Conservation (phyloP, 768 basidiomycete genomes). For the Suillus alpinus region DNA sequence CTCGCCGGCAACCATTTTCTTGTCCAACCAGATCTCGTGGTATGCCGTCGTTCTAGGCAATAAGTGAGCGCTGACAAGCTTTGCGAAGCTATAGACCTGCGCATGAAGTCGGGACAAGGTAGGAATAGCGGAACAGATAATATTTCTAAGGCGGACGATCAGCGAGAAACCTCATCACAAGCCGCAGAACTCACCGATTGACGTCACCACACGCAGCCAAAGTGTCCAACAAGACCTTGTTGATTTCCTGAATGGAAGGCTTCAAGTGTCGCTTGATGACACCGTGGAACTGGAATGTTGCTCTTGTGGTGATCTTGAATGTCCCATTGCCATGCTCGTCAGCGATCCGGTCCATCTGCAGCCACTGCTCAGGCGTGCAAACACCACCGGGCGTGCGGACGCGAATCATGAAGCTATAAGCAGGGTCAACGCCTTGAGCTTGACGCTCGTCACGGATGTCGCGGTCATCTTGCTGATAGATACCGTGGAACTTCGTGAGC, state of each 20-base stretch:
- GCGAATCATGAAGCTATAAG: constrained; percentile 98
- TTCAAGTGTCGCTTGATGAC: constrained; percentile 97
- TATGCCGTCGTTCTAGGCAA: constrained; percentile 91
- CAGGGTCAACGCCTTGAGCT: constrained; percentile 89
- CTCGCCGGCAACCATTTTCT: constrained; percentile 92
- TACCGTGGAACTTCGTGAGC: constrained; percentile 97
- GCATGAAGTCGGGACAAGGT: constrained; percentile 82
- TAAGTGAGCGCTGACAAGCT: constrained; percentile 78
- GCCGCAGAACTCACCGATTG: constrained; percentile 58
- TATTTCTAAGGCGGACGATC: constrained; percentile 54
- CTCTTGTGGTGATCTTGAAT: constrained; percentile 95
- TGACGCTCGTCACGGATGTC: constrained; percentile 97
- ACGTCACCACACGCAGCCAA: constrained; percentile 99
- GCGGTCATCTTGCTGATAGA: constrained; percentile 96
- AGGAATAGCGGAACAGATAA: constrained; percentile 89
- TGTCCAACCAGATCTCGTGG: constrained; percentile 99
- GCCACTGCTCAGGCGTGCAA: constrained; percentile 89
- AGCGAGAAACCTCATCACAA: constrained; percentile 2
- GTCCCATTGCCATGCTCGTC: constrained; percentile 93
- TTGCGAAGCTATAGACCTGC: constrained; percentile 82
- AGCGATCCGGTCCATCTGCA: constrained; percentile 92
- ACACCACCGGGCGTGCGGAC: constrained; percentile 96
- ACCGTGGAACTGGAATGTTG: constrained; percentile 99
- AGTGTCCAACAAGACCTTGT: constrained; percentile 86
- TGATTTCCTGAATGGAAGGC: constrained; percentile 95